Percentiles rank a stretch among this genome's conserved stretches.
Evolutionary conservation across 2,329 filamentous ascomycete species (phyloP).

Genomic region (Capronia epimyces): DNA sequence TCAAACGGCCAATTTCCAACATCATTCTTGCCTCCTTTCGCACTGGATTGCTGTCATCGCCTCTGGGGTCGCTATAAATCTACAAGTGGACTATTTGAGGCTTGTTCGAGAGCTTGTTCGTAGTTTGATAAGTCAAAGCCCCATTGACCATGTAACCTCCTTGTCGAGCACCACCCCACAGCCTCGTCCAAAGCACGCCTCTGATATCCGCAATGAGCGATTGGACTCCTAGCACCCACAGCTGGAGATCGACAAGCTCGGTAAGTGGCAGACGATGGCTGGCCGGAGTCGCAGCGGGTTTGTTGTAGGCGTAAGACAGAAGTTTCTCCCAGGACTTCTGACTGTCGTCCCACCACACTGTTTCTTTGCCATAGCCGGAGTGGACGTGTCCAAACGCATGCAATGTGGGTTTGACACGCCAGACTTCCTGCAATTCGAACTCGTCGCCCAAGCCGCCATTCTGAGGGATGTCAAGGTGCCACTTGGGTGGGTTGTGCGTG

Average conservation of each 20-base stretch:
- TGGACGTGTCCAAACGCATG: slow-evolving; percentile 87
- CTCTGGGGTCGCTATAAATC: neutral
- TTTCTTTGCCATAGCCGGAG: slow-evolving; percentile 63
- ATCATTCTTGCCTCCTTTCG: too few species aligned
- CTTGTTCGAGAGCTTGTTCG: slow-evolving; percentile 35
- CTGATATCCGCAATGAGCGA: slow-evolving; percentile 50
- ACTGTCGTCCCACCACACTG: slow-evolving; percentile 67
- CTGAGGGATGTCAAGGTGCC: slow-evolving; percentile 54
- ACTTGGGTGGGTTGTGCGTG: slow-evolving; percentile 72
- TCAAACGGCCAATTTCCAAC: too few species aligned
- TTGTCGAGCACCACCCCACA: slow-evolving; percentile 52
- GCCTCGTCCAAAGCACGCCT: slow-evolving; percentile 55
- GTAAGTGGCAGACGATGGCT: slow-evolving; percentile 31
- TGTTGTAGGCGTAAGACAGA: slow-evolving; percentile 35
- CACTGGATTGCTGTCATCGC: too few species aligned
- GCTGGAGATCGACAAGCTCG: slow-evolving; percentile 35
- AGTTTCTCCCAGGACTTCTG: slow-evolving; percentile 68
- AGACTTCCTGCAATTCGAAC: slow-evolving; percentile 64
- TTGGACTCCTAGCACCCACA: slow-evolving; percentile 50
- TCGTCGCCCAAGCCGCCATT: slow-evolving; percentile 64
- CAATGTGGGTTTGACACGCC: slow-evolving; percentile 66
- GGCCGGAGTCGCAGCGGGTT: slow-evolving; percentile 26
- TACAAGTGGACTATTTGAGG: slow-evolving; percentile 37
- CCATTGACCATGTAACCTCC: slow-evolving; percentile 58
- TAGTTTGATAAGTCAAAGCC: slow-evolving; percentile 45